Percentiles rank a stretch among this genome's conserved stretches.
phyloP scores from a whole-genome alignment of 2,329 filamentous ascomycete species.

The Plectosphaerella cucumerina region DNA sequence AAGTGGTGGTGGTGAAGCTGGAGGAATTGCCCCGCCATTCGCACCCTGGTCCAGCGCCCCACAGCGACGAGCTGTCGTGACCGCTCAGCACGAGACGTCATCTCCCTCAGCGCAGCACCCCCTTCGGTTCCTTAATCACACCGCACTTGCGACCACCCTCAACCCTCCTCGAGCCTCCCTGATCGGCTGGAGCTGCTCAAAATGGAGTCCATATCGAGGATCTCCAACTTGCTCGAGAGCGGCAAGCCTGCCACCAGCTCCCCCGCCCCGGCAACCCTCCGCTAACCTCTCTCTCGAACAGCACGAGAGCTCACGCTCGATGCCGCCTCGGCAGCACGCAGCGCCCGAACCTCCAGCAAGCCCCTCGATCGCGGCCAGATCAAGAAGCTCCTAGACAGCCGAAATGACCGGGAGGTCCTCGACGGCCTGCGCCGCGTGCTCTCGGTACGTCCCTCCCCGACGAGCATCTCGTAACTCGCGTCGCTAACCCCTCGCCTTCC shows the following conservation, averaged over 20 bases:
- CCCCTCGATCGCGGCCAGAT: constrained; percentile 77
- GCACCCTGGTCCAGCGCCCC: background rate
- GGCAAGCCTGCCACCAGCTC: constrained; percentile 52
- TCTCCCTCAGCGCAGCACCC: constrained; percentile 7
- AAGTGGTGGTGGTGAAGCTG: too few species aligned
- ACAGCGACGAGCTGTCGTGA: background rate
- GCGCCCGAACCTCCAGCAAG: constrained; percentile 55
- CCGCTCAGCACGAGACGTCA: constrained; percentile 15
- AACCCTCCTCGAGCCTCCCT: background rate
- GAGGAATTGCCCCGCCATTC: too few species aligned
- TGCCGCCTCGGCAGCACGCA: constrained; percentile 84
- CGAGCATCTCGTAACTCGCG: constrained; percentile 3
- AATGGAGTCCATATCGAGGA: constrained; percentile 96
- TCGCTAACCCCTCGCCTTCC: constrained; percentile 3
- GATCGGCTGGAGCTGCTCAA: constrained; percentile 1
- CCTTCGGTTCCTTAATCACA: background rate
- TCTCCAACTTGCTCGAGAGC: constrained; percentile 91
- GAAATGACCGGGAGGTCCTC: constrained; percentile 86
- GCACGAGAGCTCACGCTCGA: constrained; percentile 96
- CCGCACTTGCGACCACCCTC: background rate
- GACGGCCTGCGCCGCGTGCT: constrained; percentile 88
- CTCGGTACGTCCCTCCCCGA: constrained; percentile 64
- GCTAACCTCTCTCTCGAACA: constrained; percentile 31
- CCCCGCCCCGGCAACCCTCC: constrained; percentile 7
- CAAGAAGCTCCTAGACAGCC: constrained; percentile 91